Percentiles rank a stretch among this genome's conserved stretches.
Evolutionary conservation across 371 early-diverging fungal species (phyloP).

Genomic region (Rhizopus stolonifer): DNA sequence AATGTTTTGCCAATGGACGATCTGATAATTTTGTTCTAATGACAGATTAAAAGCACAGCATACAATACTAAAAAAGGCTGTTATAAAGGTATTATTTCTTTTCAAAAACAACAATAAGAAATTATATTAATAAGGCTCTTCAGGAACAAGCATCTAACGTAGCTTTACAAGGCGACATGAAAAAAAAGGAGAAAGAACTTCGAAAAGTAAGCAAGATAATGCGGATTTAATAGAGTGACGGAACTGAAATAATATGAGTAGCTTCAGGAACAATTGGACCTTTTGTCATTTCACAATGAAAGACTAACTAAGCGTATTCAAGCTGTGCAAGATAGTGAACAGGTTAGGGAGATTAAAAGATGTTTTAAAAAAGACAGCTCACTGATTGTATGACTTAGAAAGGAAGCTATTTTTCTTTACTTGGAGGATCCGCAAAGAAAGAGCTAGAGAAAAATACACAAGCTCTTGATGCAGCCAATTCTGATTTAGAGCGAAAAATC

Average conservation of each 20-base stretch:
- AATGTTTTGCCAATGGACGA: no score
- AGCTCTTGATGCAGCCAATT: slow-evolving; percentile 48
- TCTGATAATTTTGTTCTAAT: neutral
- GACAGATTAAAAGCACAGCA: slow-evolving; percentile 64
- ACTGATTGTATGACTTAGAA: slow-evolving; percentile 18
- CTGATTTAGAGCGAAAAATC: slow-evolving; percentile 55
- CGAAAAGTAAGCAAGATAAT: slow-evolving; percentile 44
- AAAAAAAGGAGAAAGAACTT: slow-evolving; percentile 68
- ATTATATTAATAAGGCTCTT: neutral
- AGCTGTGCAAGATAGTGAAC: slow-evolving; percentile 54
- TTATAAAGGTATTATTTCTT: slow-evolving; percentile 51
- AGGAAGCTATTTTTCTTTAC: slow-evolving; percentile 40
- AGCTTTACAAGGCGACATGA: slow-evolving; percentile 56
- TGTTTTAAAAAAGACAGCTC: neutral
- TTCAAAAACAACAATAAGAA: neutral
- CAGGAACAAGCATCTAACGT: slow-evolving; percentile 64
- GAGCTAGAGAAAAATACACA: slow-evolving; percentile 54
- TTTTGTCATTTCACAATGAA: slow-evolving; percentile 66
- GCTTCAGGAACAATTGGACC: slow-evolving; percentile 61
- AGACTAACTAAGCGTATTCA: slow-evolving; percentile 67
- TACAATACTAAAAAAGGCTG: slow-evolving; percentile 62
- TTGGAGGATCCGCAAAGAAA: slow-evolving; percentile 55
- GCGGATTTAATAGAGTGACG: neutral
- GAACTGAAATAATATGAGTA: slow-evolving; percentile 6
- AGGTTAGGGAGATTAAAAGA: slow-evolving; percentile 23